Evolutionary conservation across 1,284 basidiomycete genomes (phyloP).

Genomic region (Microbotryum silenes-acaulis): DNA sequence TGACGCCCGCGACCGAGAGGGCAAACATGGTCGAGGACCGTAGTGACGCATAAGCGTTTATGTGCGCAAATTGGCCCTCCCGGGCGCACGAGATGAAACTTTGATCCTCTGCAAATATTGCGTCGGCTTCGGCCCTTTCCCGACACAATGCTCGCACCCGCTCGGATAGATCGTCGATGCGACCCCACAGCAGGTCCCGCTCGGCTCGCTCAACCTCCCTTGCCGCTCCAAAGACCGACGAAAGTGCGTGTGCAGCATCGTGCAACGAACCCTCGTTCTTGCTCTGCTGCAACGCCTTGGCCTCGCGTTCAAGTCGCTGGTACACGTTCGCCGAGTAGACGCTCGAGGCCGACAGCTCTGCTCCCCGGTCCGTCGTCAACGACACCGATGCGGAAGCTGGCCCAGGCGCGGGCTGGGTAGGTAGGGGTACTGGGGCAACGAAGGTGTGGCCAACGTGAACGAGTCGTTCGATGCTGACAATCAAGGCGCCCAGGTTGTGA

Average conservation of each 20-base stretch:
- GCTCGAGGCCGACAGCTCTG: not conserved
- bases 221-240: conserved; percentile 11
- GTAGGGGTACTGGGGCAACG: conserved; percentile 15
- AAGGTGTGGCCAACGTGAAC: conserved; percentile 38
- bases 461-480: conserved; percentile 58
- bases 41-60: too few species aligned
- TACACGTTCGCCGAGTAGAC: conserved; percentile 45
- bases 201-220: conserved; percentile 42
- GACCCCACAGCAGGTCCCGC: conserved; percentile 60
- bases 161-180: conserved; percentile 65
- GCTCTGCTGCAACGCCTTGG: conserved; percentile 56
- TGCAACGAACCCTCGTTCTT: conserved; percentile 4
- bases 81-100: not conserved
- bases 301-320: conserved; percentile 56
- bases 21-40: too few species aligned
- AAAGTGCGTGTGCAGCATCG: conserved; percentile 1
- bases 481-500: conserved; percentile 56
- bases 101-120: not conserved
- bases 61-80: too few species aligned
- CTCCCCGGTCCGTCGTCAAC: not conserved
- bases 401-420: not conserved
- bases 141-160: conserved; percentile 57
- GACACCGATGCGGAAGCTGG: not conserved
- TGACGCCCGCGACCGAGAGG: not conserved
- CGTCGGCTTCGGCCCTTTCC: conserved; percentile 25